Conservation (phyloP, 345 rosid genomes). For the Bruguiera gymnorhiza region DNA sequence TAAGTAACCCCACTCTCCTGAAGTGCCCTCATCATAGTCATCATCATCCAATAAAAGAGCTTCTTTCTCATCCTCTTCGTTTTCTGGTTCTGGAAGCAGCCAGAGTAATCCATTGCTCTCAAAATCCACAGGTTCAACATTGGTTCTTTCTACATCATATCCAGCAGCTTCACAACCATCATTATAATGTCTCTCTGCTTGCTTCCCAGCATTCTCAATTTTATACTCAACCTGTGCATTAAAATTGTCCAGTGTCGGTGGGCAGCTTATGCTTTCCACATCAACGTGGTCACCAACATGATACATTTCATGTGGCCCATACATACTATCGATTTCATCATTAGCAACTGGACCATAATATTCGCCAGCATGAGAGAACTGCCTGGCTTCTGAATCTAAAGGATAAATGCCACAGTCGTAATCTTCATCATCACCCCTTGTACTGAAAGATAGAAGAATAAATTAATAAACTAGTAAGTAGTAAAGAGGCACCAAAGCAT, state of each 20-base stretch:
- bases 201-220: slow-evolving; percentile 37
- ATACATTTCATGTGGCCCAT: slow-evolving; percentile 44
- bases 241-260: slow-evolving; percentile 42
- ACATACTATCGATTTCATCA: slow-evolving; percentile 49
- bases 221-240: slow-evolving; percentile 41
- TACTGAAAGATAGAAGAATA: slow-evolving; percentile 17
- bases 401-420: slow-evolving; percentile 49
- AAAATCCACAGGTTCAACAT: slow-evolving; percentile 71
- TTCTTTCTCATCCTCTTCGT: slow-evolving; percentile 89
- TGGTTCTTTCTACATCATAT: slow-evolving; percentile 41
- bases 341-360: slow-evolving; percentile 37
- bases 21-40: slow-evolving; percentile 53
- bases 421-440: slow-evolving; percentile 71
- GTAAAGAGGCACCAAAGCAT: slow-evolving; percentile 14
- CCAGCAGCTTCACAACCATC: slow-evolving; percentile 53
- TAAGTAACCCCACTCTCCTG: slow-evolving; percentile 78
- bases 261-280: slow-evolving; percentile 45
- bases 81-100: slow-evolving; percentile 97
- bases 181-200: slow-evolving; percentile 43
- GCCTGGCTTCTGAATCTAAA: slow-evolving; percentile 51
- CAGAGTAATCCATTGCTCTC: slow-evolving; percentile 81
- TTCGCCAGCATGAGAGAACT: slow-evolving; percentile 45
- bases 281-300: slow-evolving; percentile 42
- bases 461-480: background rate
- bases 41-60: slow-evolving; percentile 53